Percentiles rank a stretch among this genome's conserved stretches.
Evolutionary conservation across 108 stramenopile species (phyloP).

Genomic region (Cylindrotheca fusiformis): DNA sequence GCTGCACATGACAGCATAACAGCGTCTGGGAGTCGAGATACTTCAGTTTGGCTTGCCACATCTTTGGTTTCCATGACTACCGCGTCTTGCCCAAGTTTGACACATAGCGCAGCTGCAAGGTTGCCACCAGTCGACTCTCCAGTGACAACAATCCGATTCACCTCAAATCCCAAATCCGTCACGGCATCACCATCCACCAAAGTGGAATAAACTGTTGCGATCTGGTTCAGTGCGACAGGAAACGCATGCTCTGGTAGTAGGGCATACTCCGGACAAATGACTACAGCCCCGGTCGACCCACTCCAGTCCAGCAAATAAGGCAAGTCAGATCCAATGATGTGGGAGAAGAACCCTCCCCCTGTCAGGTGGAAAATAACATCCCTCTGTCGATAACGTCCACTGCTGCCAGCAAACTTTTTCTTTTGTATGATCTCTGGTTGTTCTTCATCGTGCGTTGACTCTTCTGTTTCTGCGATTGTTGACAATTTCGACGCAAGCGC

Average conservation of each 20-base stretch:
- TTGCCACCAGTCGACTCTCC: conserved; percentile 84
- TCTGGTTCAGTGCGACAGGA: conserved; percentile 65
- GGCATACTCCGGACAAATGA: conserved; percentile 82
- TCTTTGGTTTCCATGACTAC: conserved; percentile 15
- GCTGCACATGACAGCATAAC: conserved; percentile 78
- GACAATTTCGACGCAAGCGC: conserved; percentile 29
- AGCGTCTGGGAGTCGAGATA: conserved; percentile 61
- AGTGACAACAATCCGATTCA: conserved; percentile 69
- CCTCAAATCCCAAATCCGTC: conserved; percentile 60
- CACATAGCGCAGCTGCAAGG: conserved; percentile 70
- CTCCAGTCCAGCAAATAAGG: conserved; percentile 84
- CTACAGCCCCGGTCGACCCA: conserved; percentile 60
- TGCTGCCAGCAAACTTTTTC: conserved; percentile 30
- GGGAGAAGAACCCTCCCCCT: conserved; percentile 83
- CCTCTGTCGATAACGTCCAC: conserved; percentile 27
- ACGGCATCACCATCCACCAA: conserved; percentile 56
- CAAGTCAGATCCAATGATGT: conserved; percentile 79
- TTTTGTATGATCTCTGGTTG: conserved; percentile 4
- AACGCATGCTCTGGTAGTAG: conserved; percentile 71
- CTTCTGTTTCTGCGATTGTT: conserved; percentile 59
- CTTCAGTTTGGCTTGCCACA: neutral
- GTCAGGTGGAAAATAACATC: conserved; percentile 82
- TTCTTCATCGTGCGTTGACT: conserved; percentile 3
- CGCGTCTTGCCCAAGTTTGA: conserved; percentile 48
- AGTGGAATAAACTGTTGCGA: conserved; percentile 47